Percentiles rank a stretch among this genome's conserved stretches.
Conservation (phyloP, 1,284 basidiomycete species). For the Puccinia novopanici region DNA sequence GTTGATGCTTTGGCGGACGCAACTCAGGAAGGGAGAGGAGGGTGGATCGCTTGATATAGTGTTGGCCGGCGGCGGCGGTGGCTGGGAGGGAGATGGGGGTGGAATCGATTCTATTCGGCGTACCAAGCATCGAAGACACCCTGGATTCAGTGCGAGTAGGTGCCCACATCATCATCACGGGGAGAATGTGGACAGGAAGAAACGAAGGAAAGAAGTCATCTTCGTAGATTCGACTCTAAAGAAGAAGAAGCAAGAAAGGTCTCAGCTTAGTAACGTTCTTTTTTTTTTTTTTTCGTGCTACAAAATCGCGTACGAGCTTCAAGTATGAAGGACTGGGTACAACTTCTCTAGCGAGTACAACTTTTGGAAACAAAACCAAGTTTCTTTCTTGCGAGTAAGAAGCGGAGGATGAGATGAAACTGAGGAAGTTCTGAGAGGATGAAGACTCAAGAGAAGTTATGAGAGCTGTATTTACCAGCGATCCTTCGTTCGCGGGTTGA, state of each 20-base stretch:
- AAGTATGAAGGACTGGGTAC: too few species aligned
- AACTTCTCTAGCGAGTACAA: too few species aligned
- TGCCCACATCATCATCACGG: neutral
- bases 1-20: neutral
- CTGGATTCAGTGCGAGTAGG: neutral
- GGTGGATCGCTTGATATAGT: neutral
- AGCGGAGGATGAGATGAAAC: too few species aligned
- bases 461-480: too few species aligned
- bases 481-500: too few species aligned
- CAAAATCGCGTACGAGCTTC: too few species aligned
- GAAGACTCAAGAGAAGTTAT: too few species aligned
- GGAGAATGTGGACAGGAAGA: constrained; percentile 34
- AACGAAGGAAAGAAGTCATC: constrained; percentile 12
- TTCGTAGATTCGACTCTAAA: neutral
- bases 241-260: neutral
- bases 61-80: neutral
- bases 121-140: neutral
- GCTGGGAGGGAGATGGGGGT: neutral
- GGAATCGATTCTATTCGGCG: neutral
- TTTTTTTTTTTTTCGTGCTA: neutral
- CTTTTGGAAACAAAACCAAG: too few species aligned
- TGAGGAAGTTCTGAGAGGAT: too few species aligned
- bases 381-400: too few species aligned
- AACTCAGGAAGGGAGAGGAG: neutral
- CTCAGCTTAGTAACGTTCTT: neutral